Evolutionary conservation across 1,284 basidiomycete species (phyloP).

Genomic region (Phlebopus sp.): DNA sequence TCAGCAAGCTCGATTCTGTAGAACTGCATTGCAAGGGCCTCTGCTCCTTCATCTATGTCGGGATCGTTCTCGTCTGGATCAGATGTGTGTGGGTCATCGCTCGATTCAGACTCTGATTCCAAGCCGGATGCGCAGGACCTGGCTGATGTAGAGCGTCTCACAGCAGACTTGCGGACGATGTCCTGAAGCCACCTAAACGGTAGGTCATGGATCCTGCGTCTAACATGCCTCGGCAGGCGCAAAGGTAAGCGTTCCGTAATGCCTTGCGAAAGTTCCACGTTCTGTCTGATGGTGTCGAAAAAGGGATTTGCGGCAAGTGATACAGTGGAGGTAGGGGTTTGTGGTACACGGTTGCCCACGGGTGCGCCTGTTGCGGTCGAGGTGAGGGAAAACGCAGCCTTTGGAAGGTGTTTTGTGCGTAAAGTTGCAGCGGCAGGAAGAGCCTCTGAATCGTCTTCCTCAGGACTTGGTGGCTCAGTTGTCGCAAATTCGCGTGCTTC

Average conservation of each 20-base stretch:
- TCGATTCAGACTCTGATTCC: slow-evolving; percentile 37
- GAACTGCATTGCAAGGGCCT: slow-evolving; percentile 86
- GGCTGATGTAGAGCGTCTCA: slow-evolving; percentile 40
- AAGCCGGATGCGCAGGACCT: slow-evolving; percentile 67
- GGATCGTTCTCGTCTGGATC: slow-evolving; percentile 36
- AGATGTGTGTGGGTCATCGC: slow-evolving; percentile 33
- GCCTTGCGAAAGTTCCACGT: slow-evolving; percentile 84
- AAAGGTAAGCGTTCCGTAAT: slow-evolving; percentile 82
- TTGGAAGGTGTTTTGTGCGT: slow-evolving; percentile 60
- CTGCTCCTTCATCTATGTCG: slow-evolving; percentile 63
- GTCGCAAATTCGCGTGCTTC: slow-evolving; percentile 54
- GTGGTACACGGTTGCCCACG: slow-evolving; percentile 16
- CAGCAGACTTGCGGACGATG: slow-evolving; percentile 56
- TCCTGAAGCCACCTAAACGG: slow-evolving; percentile 81
- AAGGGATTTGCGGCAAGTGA: slow-evolving; percentile 65
- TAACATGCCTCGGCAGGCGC: slow-evolving; percentile 61
- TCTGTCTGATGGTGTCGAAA: slow-evolving; percentile 95
- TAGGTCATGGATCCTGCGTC: slow-evolving; percentile 65
- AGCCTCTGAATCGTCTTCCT: slow-evolving; percentile 48
- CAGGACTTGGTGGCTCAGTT: slow-evolving; percentile 41
- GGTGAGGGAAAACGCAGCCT: slow-evolving; percentile 58
- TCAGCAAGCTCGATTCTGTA: slow-evolving; percentile 90
- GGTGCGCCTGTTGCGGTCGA: slow-evolving; percentile 42
- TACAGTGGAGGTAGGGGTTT: slow-evolving; percentile 19
- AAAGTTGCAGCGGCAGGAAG: slow-evolving; percentile 36